These are phyloP conservation scores for Lentinula sp. DNA, from an alignment of 768 basidiomycete species.

Conservation along the genomic window DNA sequence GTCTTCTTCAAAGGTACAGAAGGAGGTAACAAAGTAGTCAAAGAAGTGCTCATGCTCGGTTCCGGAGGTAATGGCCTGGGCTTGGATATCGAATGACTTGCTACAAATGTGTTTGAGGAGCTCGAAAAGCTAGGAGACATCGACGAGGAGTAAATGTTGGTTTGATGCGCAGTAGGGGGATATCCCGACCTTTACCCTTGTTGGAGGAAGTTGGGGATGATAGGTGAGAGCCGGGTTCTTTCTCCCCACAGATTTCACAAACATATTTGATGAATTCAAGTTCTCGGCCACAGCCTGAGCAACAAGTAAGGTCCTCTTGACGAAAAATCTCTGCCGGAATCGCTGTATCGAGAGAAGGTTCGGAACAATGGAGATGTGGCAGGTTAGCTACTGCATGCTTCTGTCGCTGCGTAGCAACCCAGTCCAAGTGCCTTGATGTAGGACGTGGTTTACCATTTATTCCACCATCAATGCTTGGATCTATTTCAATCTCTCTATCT, in stretches of 20 bases:
- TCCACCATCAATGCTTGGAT: slow-evolving; percentile 27
- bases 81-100: slow-evolving; percentile 9
- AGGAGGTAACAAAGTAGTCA: slow-evolving; percentile 18
- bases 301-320: slow-evolving; percentile 63
- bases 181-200: slow-evolving; percentile 49
- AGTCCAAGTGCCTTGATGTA: slow-evolving; percentile 60
- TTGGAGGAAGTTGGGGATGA: slow-evolving; percentile 15
- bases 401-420: slow-evolving; percentile 54
- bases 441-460: slow-evolving; percentile 39
- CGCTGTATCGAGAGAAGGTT: slow-evolving; percentile 17
- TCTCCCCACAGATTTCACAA: slow-evolving; percentile 84
- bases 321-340: slow-evolving; percentile 52
- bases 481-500: slow-evolving; percentile 28
- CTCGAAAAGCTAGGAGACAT: slow-evolving; percentile 18
- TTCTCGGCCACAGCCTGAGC: slow-evolving; percentile 72
- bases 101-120: slow-evolving; percentile 34
- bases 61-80: slow-evolving; percentile 41
- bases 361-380: slow-evolving; percentile 17
- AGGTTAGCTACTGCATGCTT: background rate
- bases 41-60: slow-evolving; percentile 9
- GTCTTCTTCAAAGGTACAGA: slow-evolving; percentile 5
- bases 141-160: slow-evolving; percentile 18
- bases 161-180: slow-evolving; percentile 25
- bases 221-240: slow-evolving; percentile 32
- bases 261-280: slow-evolving; percentile 84